phyloP scores from a whole-genome alignment of 192 early-diverging fungal genomes.

The Backusella luteola region DNA sequence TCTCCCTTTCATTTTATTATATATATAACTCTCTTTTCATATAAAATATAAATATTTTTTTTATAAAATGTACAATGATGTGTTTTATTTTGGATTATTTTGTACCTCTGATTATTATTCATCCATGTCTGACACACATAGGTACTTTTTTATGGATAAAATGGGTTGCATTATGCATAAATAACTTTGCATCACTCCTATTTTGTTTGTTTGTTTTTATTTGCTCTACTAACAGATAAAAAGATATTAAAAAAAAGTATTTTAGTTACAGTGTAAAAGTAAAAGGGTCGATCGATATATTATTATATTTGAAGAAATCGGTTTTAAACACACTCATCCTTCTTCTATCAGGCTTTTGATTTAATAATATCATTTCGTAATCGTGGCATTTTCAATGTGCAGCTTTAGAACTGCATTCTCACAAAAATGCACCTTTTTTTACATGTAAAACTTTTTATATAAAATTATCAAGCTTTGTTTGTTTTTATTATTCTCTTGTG shows the following conservation, averaged over 20 bases:
- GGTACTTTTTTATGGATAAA: neutral
- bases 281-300: neutral
- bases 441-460: neutral
- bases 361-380: neutral
- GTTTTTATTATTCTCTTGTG: neutral
- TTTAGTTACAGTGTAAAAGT: neutral
- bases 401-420: neutral
- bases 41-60: neutral
- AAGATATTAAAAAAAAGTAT: neutral
- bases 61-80: constrained; percentile 7
- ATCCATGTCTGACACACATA: neutral
- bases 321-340: neutral
- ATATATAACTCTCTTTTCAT: neutral
- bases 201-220: neutral
- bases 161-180: constrained; percentile 5
- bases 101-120: neutral
- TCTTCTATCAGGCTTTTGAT: neutral
- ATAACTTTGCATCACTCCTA: constrained; percentile 6
- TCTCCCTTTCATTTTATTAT: neutral
- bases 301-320: neutral
- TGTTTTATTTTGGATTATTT: neutral
- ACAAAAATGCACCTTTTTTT: constrained; percentile 2
- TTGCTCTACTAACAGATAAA: neutral
- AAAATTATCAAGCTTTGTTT: neutral
- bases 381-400: constrained; percentile 2